These are phyloP conservation scores for Leishmania major DNA, from an alignment of 208 protist species.

Conservation along the genomic window DNA sequence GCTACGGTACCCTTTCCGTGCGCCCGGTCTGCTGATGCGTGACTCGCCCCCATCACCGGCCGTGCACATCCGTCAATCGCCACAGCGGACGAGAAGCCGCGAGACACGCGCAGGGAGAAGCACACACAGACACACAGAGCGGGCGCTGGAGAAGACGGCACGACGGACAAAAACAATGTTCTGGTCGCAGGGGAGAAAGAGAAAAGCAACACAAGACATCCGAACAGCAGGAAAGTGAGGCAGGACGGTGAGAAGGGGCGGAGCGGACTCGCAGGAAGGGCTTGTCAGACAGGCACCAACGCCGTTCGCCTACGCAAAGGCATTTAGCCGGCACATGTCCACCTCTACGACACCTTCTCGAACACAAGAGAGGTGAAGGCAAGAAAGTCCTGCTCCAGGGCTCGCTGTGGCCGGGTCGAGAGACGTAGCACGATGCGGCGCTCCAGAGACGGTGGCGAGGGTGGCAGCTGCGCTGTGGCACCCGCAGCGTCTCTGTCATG, in stretches of 20 bases:
- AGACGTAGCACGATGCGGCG: conserved; percentile 24
- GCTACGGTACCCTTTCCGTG: not conserved
- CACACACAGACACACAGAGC: not conserved
- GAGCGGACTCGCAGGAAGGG: not conserved
- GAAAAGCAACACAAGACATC: not conserved
- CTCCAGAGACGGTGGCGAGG: not conserved
- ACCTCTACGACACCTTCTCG: conserved; percentile 20
- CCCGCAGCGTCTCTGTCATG: not conserved
- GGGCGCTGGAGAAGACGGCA: not conserved
- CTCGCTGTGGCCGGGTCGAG: conserved; percentile 30
- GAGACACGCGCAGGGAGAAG: not conserved
- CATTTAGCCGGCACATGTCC: not conserved
- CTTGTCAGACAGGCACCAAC: not conserved
- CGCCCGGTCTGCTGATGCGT: not conserved
- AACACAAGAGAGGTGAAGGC: conserved; percentile 34
- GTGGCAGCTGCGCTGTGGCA: not conserved
- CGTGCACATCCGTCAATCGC: not conserved
- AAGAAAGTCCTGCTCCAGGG: conserved; percentile 27
- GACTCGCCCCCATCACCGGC: not conserved
- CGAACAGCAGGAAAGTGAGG: not conserved
- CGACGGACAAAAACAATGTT: not conserved
- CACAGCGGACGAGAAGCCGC: not conserved
- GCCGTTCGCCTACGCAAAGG: not conserved
- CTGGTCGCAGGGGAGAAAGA: not conserved
- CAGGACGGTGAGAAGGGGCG: not conserved